phyloP scores from a whole-genome alignment of 2,329 filamentous ascomycete genomes.

The Gliomastix tumulicola region DNA sequence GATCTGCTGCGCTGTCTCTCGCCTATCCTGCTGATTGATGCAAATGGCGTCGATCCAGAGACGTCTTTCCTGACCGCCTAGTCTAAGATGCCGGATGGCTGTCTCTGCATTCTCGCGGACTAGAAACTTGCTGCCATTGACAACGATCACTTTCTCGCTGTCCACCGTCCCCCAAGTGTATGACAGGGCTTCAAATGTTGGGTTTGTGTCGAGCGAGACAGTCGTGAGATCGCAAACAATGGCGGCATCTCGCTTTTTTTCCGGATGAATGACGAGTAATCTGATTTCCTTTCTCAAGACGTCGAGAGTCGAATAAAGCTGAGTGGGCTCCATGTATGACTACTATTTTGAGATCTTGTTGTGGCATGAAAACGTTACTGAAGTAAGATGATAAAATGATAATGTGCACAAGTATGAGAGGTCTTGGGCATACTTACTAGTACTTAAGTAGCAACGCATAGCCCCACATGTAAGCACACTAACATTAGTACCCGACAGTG shows the following conservation, averaged over 20 bases:
- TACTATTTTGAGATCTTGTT: too few relatives aligned
- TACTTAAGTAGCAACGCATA: too few relatives aligned
- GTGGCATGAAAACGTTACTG: too few relatives aligned
- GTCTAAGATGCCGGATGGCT: slow-evolving; percentile 19
- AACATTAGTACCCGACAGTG: too few relatives aligned
- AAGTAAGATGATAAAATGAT: too few relatives aligned
- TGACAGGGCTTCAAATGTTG: not conserved
- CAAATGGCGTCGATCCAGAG: slow-evolving; percentile 12
- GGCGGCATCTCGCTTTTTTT: not conserved
- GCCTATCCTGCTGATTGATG: slow-evolving; percentile 5
- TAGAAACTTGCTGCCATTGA: not conserved
- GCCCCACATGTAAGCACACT: too few relatives aligned
- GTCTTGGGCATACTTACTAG: too few relatives aligned
- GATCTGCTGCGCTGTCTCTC: slow-evolving; percentile 3
- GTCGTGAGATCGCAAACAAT: not conserved
- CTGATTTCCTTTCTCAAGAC: too few relatives aligned
- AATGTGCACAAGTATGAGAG: too few relatives aligned
- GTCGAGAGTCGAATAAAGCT: too few relatives aligned
- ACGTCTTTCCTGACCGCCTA: slow-evolving; percentile 12
- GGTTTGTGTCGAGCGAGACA: not conserved
- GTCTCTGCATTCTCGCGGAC: not conserved
- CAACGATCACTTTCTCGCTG: not conserved
- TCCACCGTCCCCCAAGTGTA: slow-evolving; percentile 1
- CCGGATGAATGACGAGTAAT: not conserved
- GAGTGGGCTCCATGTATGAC: too few relatives aligned